A percentile compares a stretch with the other conserved stretches of the same genome.
These are phyloP conservation scores for Calonectria fujianensis DNA, from an alignment of 2,329 filamentous ascomycete species.

Conservation along the genomic window DNA sequence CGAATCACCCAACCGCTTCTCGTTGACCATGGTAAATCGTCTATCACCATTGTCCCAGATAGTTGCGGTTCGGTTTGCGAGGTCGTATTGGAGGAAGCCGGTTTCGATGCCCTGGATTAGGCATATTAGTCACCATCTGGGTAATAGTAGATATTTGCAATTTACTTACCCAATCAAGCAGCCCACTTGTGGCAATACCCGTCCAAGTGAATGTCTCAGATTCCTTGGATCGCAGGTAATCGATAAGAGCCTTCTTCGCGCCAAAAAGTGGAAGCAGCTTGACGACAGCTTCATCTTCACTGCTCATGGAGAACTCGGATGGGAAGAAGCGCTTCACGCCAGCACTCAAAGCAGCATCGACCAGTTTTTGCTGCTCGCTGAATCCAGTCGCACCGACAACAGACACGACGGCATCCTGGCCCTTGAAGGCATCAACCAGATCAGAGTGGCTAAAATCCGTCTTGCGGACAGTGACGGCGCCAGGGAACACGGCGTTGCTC, in stretches of 20 bases:
- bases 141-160: background rate
- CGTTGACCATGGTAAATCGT: slow-evolving; percentile 42
- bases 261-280: slow-evolving; percentile 46
- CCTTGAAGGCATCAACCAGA: slow-evolving; percentile 39
- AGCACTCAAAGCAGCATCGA: slow-evolving; percentile 71
- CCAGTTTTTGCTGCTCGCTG: slow-evolving; percentile 69
- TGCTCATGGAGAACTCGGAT: slow-evolving; percentile 67
- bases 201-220: slow-evolving; percentile 50
- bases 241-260: slow-evolving; percentile 46
- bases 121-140: background rate
- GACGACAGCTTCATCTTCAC: slow-evolving; percentile 51
- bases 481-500: slow-evolving; percentile 38
- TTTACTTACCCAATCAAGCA: slow-evolving; percentile 49
- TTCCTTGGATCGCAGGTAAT: slow-evolving; percentile 41
- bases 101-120: slow-evolving; percentile 29
- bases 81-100: slow-evolving; percentile 44
- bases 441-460: slow-evolving; percentile 37
- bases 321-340: slow-evolving; percentile 74
- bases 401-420: slow-evolving; percentile 59
- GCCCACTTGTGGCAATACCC: slow-evolving; percentile 58
- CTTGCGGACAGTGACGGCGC: slow-evolving; percentile 36
- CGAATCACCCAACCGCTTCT: slow-evolving; percentile 64
- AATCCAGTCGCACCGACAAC: slow-evolving; percentile 62
- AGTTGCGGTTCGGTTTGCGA: slow-evolving; percentile 36
- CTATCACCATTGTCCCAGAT: slow-evolving; percentile 44